Conservation (phyloP, 495 filamentous ascomycete species). For the Neurospora sp. region DNA sequence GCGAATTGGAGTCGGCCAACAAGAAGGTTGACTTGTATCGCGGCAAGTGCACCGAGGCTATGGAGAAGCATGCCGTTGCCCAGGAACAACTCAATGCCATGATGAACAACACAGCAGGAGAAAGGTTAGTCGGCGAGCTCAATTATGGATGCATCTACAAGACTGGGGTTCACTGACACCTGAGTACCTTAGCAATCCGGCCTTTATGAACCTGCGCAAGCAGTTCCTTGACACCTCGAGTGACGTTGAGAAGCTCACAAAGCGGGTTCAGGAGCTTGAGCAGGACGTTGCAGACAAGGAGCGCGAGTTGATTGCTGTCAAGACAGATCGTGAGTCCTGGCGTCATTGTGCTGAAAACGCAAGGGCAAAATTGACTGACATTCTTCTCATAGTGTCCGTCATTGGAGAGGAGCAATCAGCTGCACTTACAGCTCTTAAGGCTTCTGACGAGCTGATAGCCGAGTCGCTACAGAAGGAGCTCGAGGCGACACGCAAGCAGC, state of each 20-base stretch:
- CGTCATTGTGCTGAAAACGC: neutral
- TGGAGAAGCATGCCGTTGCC: conserved; percentile 39
- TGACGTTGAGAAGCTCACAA: conserved; percentile 27
- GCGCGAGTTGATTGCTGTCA: conserved; percentile 33
- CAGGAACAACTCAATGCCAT: conserved; percentile 42
- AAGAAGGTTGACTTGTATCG: conserved; percentile 31
- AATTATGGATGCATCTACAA: conserved; percentile 6
- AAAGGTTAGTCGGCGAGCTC: conserved; percentile 37
- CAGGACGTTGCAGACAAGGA: conserved; percentile 33
- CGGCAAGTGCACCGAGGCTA: conserved; percentile 34
- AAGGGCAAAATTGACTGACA: conserved; percentile 5
- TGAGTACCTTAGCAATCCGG: conserved; percentile 29
- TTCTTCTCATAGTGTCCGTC: conserved; percentile 28
- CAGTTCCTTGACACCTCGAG: conserved; percentile 21
- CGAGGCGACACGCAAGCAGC: conserved; percentile 34
- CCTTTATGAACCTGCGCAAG: conserved; percentile 28
- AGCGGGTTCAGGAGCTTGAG: conserved; percentile 34
- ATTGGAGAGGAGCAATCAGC: conserved; percentile 37
- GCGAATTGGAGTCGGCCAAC: conserved; percentile 36
- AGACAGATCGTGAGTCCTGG: conserved; percentile 25
- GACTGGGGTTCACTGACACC: conserved; percentile 23
- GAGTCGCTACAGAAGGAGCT: conserved; percentile 42
- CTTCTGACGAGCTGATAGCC: conserved; percentile 41
- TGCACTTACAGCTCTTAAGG: conserved; percentile 42
- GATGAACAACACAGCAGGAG: conserved; percentile 31